Percentiles rank a stretch among this genome's conserved stretches.
Evolutionary conservation across 768 basidiomycete genomes (phyloP).

Genomic region (Glaciozyma martinii): DNA sequence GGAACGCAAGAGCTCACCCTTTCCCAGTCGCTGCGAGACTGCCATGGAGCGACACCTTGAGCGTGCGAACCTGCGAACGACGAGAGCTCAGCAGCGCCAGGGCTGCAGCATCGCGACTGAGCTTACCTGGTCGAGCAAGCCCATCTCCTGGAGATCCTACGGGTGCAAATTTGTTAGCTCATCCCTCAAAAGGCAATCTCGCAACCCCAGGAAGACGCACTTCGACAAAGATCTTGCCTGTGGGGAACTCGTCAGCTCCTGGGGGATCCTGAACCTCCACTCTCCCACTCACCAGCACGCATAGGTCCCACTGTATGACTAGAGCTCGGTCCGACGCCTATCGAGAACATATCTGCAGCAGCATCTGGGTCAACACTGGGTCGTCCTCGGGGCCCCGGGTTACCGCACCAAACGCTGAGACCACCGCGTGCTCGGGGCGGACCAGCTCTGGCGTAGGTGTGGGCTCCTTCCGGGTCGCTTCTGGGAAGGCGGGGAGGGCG

Average conservation of each 20-base stretch:
- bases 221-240: slow-evolving; percentile 19
- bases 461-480: too few relatives aligned
- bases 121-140: slow-evolving; percentile 57
- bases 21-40: slow-evolving; percentile 79
- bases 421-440: too few relatives aligned
- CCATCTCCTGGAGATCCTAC: slow-evolving; percentile 57
- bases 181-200: not conserved
- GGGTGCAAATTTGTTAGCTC: not conserved
- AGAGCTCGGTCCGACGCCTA: slow-evolving; percentile 49
- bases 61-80: slow-evolving; percentile 52
- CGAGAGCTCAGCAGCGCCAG: slow-evolving; percentile 6
- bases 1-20: slow-evolving; percentile 40
- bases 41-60: slow-evolving; percentile 89
- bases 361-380: too few relatives aligned
- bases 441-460: too few relatives aligned
- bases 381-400: too few relatives aligned
- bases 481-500: too few relatives aligned
- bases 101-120: not conserved
- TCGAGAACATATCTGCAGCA: slow-evolving; percentile 17
- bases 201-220: not conserved
- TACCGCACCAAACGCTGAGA: too few relatives aligned
- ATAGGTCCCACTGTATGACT: slow-evolving; percentile 53
- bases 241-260: not conserved
- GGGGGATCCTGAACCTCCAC: not conserved
- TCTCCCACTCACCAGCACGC: not conserved